Conservation (phyloP, 75 land plant species). For the Larix kaempferi region DNA sequence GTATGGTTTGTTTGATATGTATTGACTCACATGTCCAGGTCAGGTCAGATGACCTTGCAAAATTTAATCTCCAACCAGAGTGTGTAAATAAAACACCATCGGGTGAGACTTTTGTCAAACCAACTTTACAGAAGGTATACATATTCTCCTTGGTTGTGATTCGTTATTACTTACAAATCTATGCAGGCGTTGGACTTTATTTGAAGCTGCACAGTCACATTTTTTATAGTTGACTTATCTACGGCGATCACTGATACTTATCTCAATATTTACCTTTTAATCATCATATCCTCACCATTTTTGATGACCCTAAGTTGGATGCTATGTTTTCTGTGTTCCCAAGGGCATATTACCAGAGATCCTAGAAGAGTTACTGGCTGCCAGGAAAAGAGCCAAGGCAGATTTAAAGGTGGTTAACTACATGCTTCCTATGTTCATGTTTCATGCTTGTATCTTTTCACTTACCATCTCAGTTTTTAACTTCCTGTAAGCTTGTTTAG, state of each 20-base stretch:
- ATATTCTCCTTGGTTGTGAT: background rate
- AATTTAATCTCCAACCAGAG: slow-evolving; percentile 79
- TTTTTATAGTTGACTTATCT: background rate
- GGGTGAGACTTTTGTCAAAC: slow-evolving; percentile 89
- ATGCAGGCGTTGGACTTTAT: background rate
- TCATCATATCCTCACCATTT: background rate
- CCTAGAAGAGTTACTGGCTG: slow-evolving; percentile 86
- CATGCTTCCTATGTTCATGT: background rate
- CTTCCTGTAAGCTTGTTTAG: slow-evolving; percentile 27
- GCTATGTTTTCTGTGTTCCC: slow-evolving; percentile 6
- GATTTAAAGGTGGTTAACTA: slow-evolving; percentile 76
- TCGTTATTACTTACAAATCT: background rate
- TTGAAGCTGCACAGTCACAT: background rate
- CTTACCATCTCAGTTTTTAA: background rate
- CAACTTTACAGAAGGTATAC: slow-evolving; percentile 80
- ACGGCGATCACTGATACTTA: background rate
- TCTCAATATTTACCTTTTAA: background rate
- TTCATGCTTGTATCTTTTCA: no score
- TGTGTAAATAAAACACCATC: slow-evolving; percentile 85
- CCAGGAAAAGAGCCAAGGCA: slow-evolving; percentile 97
- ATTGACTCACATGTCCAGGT: slow-evolving; percentile 39
- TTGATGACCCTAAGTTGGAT: background rate
- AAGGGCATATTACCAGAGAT: slow-evolving; percentile 99
- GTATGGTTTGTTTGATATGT: background rate
- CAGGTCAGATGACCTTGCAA: slow-evolving; percentile 69